phyloP scores from a whole-genome alignment of 2,329 filamentous ascomycete genomes.

The Pyrenochaeta sp. region DNA sequence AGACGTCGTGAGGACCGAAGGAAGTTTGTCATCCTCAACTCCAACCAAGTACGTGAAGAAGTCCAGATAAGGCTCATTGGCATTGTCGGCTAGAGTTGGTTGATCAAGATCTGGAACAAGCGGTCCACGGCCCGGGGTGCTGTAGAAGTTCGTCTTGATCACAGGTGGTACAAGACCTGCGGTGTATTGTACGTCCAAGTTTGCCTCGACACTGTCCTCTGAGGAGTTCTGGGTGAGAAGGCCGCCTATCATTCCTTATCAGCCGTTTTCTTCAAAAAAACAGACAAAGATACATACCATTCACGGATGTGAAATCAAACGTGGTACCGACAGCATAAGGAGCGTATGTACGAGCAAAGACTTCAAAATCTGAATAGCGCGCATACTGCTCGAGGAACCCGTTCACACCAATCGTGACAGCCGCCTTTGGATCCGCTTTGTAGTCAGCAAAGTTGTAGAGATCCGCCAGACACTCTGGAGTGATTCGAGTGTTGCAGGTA shows the following conservation, averaged over 20 bases:
- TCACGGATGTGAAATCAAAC: constrained; percentile 54
- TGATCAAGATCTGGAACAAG: constrained; percentile 59
- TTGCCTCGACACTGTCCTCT: constrained; percentile 56
- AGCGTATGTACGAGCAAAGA: constrained; percentile 51
- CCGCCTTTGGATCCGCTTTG: constrained; percentile 46
- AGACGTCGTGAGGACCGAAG: constrained; percentile 47
- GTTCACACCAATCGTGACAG: constrained; percentile 52
- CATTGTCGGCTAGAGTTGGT: constrained; percentile 49
- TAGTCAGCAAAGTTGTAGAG: constrained; percentile 55
- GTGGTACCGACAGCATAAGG: constrained; percentile 52
- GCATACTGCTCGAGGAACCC: constrained; percentile 60
- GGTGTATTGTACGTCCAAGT: constrained; percentile 60
- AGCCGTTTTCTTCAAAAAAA: neutral
- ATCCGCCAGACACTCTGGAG: constrained; percentile 56
- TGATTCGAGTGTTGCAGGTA: constrained; percentile 54
- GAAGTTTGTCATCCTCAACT: constrained; percentile 44
- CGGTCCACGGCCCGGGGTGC: constrained; percentile 55
- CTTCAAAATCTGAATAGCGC: constrained; percentile 54
- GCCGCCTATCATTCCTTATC: constrained; percentile 27
- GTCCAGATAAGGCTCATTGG: constrained; percentile 58
- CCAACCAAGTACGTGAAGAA: constrained; percentile 47
- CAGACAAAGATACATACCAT: constrained; percentile 47
- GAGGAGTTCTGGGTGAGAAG: constrained; percentile 44
- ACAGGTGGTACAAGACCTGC: constrained; percentile 52
- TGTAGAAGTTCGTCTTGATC: constrained; percentile 56